phyloP scores from a whole-genome alignment of 805 yeast species.

The Hanseniaspora lindneri region DNA sequence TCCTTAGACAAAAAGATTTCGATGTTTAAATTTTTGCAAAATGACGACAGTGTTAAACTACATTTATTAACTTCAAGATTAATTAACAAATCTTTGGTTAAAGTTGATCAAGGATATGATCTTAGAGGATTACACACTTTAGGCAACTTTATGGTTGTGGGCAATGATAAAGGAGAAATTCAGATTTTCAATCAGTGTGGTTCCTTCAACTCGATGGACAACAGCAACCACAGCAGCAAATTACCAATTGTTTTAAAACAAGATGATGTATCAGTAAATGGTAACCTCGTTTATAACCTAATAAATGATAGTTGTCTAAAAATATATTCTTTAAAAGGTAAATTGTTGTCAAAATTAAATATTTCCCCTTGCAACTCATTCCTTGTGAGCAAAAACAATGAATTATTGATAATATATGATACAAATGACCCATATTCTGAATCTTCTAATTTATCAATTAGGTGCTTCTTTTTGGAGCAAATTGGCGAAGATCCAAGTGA shows the following conservation, averaged over 20 bases:
- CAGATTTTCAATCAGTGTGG: constrained; percentile 13
- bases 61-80: constrained; percentile 3
- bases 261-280: constrained; percentile 1
- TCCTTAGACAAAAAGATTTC: constrained; percentile 90
- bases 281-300: constrained; percentile 2
- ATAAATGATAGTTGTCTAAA: constrained; percentile 7
- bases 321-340: constrained; percentile 9
- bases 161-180: constrained; percentile 15
- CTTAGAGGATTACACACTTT: background rate
- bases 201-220: constrained; percentile 9
- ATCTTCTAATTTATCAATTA: background rate
- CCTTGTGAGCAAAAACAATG: constrained; percentile 10
- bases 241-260: constrained; percentile 8
- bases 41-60: background rate
- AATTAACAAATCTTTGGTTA: constrained; percentile 9
- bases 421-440: background rate
- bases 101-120: constrained; percentile 13
- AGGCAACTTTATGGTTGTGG: constrained; percentile 10
- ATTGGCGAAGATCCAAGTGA: background rate
- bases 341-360: constrained; percentile 10
- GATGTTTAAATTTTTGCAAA: constrained; percentile 37
- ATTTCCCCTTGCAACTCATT: constrained; percentile 7
- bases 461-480: constrained; percentile 13
- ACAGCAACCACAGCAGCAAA: background rate
- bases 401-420: constrained; percentile 6